These are phyloP conservation scores for Neonectria sp. DNA, from an alignment of 2,329 filamentous ascomycete species.

Conservation along the genomic window DNA sequence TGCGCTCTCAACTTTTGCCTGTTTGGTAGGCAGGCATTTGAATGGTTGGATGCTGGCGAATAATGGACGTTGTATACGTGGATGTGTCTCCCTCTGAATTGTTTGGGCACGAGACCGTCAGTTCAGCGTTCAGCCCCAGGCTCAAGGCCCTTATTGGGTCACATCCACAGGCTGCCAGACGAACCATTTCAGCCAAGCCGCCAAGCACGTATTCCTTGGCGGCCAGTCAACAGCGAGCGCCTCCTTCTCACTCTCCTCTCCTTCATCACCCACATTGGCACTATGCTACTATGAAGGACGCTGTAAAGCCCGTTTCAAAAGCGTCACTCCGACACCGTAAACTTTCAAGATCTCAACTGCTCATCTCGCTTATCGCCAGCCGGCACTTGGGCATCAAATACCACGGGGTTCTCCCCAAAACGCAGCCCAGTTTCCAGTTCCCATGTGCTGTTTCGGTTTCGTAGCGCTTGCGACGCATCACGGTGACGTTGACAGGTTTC, in stretches of 20 bases:
- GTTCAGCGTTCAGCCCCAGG: not conserved
- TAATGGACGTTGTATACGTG: not conserved
- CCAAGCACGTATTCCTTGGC: slow-evolving; percentile 1
- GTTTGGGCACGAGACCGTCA: not conserved
- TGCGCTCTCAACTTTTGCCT: not conserved
- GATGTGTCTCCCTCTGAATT: not conserved
- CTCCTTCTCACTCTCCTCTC: not conserved
- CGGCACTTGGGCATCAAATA: slow-evolving; percentile 15
- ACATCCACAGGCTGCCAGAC: not conserved
- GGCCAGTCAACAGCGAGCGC: not conserved
- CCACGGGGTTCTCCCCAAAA: not conserved
- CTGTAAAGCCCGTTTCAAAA: slow-evolving; percentile 25
- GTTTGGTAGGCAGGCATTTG: not conserved
- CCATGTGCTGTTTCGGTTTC: slow-evolving; percentile 5
- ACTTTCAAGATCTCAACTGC: slow-evolving; percentile 3
- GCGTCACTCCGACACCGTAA: slow-evolving; percentile 14
- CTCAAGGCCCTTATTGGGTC: not conserved
- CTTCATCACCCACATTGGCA: not conserved
- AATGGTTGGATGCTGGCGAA: not conserved
- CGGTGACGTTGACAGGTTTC: slow-evolving; percentile 20
- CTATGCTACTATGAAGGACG: not conserved
- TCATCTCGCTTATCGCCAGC: slow-evolving; percentile 26
- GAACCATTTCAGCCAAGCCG: not conserved
- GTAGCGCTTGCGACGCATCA: not conserved
- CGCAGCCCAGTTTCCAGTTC: not conserved